phyloP scores from a whole-genome alignment of 2,329 filamentous ascomycete genomes.

The Colletotrichum sp. region DNA sequence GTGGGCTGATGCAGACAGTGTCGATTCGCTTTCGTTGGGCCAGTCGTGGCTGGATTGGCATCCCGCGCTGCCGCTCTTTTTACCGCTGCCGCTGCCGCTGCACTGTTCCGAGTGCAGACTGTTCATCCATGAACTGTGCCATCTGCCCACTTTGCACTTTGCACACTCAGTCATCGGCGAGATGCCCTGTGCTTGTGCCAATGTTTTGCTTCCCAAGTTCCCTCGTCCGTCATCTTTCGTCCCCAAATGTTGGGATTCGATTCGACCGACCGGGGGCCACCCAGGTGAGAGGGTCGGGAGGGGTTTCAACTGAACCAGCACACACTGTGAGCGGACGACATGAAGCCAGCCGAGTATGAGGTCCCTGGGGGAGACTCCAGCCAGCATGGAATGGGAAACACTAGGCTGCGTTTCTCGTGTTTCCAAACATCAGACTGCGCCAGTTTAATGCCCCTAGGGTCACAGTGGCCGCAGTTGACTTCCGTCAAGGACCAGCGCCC shows the following conservation, averaged over 20 bases:
- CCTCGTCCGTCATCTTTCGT: neutral
- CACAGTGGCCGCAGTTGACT: neutral
- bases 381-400: slow-evolving; percentile 18
- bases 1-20: neutral
- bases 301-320: slow-evolving; percentile 15
- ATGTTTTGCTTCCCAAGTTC: neutral
- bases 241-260: slow-evolving; percentile 17
- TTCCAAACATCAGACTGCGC: slow-evolving; percentile 17
- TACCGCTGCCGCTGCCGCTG: neutral
- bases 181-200: neutral
- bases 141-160: neutral
- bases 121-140: neutral
- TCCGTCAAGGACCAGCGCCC: neutral
- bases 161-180: neutral
- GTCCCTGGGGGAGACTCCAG: neutral
- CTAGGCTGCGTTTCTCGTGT: slow-evolving; percentile 18
- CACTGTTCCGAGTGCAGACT: neutral
- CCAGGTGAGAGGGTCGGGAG: slow-evolving; percentile 9
- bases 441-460: slow-evolving; percentile 5
- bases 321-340: slow-evolving; percentile 11
- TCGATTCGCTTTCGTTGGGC: neutral
- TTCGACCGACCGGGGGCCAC: neutral
- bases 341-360: slow-evolving; percentile 20
- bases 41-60: neutral
- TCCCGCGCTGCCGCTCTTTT: neutral